Conservation (phyloP, 83 land plant species). For the Thuja plicata region DNA sequence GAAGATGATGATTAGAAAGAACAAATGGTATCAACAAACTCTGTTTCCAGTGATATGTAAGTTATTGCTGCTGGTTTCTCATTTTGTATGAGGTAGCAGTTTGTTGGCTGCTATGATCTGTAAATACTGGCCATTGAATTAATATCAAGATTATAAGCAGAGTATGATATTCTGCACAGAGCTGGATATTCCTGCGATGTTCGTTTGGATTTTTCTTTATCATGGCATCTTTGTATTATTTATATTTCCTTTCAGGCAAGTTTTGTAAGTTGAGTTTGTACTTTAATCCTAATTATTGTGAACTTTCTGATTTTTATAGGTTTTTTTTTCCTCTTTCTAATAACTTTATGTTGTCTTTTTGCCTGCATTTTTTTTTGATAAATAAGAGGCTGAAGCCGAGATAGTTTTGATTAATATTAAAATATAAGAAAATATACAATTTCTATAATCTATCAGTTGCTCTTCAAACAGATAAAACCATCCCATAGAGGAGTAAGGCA, state of each 20-base stretch:
- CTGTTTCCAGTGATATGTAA: not conserved
- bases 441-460: too few species aligned
- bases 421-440: too few species aligned
- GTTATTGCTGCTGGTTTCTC: not conserved
- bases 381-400: too few species aligned
- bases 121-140: not conserved
- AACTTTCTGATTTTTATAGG: not conserved
- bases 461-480: too few species aligned
- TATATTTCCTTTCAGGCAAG: not conserved
- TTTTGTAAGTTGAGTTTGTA: not conserved
- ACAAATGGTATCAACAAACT: not conserved
- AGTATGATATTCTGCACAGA: not conserved
- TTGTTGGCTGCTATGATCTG: not conserved
- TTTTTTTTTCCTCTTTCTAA: not conserved
- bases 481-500: too few species aligned
- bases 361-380: too few species aligned
- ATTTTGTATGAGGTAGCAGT: not conserved
- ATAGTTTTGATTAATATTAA: too few species aligned
- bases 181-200: not conserved
- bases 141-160: not conserved
- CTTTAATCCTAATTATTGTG: not conserved
- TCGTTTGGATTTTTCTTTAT: not conserved
- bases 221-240: not conserved
- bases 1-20: slow-evolving; percentile 9
- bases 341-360: not conserved